Base-by-base conservation (phyloP, 768 basidiomycete genomes). In the Cystofilobasidium capitatum region DNA sequence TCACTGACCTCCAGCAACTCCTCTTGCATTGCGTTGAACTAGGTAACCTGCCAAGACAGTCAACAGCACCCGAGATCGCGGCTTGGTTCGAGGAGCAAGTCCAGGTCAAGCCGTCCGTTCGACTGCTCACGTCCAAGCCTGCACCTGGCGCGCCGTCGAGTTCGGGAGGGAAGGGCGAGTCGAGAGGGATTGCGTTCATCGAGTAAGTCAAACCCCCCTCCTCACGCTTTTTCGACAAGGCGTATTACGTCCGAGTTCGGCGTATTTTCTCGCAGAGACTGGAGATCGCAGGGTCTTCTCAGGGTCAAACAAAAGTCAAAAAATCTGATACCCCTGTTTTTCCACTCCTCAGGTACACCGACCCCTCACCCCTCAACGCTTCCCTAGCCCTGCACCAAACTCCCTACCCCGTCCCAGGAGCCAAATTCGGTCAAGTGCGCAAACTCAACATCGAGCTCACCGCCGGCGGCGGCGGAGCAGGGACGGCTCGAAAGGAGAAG, bases 401-500 rank as follows among this genome's bases (percentile, higher is more conserved):
- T 20, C 62, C 62, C 24, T 69, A 64, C 63, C 66, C 66, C 0
- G 31, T 51, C 33, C 62, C 66, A 13, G 54, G 42, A 40, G 55
- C 60, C 14, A 8, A 31, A 17, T 16, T 31, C 51, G 51, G 51
- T 17, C 58, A 39, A 36, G 44, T 40, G 4, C 60, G 60, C 16
- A 44, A 58, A 17, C 57, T 69, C 45, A 69, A 69, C 58, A 61
- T 69, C 55, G 68, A 69, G 37, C 62, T 69, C 6, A 64, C 68
- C 22, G 42, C 68, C 13, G 68, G 68, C 24, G 68, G 68, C 8
- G 68, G 68, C 16, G 68, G 68, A 22, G 14, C 55, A 6, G 55
- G 57, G 17, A 62, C 39, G 5, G 45, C 35, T 17, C 55, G 68
- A 20, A 69, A 69, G 44, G 40, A 44, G 24, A 64, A 65, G 45